Conservation (phyloP, 78 protist species). For the Dictyostelium brefeldianum region DNA sequence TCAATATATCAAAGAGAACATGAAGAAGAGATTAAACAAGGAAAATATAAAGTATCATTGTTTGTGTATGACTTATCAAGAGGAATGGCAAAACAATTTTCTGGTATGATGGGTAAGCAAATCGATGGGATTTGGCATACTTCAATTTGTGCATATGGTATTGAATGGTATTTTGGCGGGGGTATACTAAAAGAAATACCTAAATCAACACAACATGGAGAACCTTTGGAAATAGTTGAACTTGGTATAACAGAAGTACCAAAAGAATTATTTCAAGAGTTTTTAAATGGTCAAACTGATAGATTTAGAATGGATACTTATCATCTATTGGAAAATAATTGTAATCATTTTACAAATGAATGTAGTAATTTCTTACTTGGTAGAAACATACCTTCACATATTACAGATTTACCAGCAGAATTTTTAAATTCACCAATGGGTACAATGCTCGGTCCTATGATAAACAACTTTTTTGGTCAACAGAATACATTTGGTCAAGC, state of each 20-base stretch:
- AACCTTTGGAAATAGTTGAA: constrained; percentile 32
- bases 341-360: constrained; percentile 71
- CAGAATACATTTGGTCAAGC: constrained; percentile 14
- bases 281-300: constrained; percentile 11
- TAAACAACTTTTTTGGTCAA: constrained; percentile 41
- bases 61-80: constrained; percentile 74
- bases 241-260: constrained; percentile 44
- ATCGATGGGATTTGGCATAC: constrained; percentile 71
- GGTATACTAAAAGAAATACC: constrained; percentile 42
- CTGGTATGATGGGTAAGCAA: constrained; percentile 9
- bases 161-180: constrained; percentile 74
- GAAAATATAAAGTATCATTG: background rate
- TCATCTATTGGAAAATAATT: constrained; percentile 70
- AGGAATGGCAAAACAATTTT: constrained; percentile 48
- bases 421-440: constrained; percentile 65
- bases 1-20: too few relatives aligned
- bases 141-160: constrained; percentile 20
- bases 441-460: constrained; percentile 50
- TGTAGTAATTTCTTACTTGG: constrained; percentile 31
- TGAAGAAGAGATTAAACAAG: too few relatives aligned
- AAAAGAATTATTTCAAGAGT: constrained; percentile 57
- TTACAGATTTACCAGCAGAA: constrained; percentile 39
- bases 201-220: constrained; percentile 67
- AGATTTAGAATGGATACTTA: constrained; percentile 58
- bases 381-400: constrained; percentile 26